These are phyloP conservation scores for Lizonia empirigonia DNA, from an alignment of 2,329 filamentous ascomycete genomes.

Conservation along the genomic window DNA sequence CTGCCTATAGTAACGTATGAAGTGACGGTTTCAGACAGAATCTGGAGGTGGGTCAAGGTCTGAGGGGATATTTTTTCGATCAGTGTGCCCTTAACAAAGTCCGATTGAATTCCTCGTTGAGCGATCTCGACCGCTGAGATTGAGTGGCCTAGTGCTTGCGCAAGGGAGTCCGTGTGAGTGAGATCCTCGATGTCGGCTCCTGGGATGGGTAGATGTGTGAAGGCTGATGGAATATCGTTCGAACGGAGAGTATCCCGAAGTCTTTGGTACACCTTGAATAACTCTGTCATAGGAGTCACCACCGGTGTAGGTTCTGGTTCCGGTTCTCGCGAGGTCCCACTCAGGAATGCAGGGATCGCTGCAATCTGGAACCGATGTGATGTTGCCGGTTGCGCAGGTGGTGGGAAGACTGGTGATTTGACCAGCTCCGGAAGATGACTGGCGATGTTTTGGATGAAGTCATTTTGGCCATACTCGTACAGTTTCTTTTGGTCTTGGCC, in stretches of 20 bases:
- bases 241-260: constrained; percentile 60
- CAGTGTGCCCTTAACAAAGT: constrained; percentile 70
- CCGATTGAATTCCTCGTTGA: constrained; percentile 80
- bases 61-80: constrained; percentile 85
- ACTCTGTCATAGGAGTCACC: constrained; percentile 49
- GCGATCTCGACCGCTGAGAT: constrained; percentile 90
- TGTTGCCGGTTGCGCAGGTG: constrained; percentile 24
- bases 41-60: constrained; percentile 81
- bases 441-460: constrained; percentile 58
- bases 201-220: constrained; percentile 51
- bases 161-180: constrained; percentile 63
- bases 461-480: constrained; percentile 57
- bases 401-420: constrained; percentile 19
- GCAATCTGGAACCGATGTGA: constrained; percentile 41
- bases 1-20: constrained; percentile 82
- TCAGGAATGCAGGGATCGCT: constrained; percentile 40
- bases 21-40: constrained; percentile 84
- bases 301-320: constrained; percentile 2
- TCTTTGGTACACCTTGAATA: constrained; percentile 62
- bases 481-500: constrained; percentile 56
- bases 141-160: constrained; percentile 76
- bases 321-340: constrained; percentile 14
- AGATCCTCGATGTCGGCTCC: constrained; percentile 53
- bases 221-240: constrained; percentile 57
- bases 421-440: constrained; percentile 47